Percentiles rank a stretch among this genome's conserved stretches.
Conservation (phyloP, 768 basidiomycete genomes). For the Astraeus odoratus region DNA sequence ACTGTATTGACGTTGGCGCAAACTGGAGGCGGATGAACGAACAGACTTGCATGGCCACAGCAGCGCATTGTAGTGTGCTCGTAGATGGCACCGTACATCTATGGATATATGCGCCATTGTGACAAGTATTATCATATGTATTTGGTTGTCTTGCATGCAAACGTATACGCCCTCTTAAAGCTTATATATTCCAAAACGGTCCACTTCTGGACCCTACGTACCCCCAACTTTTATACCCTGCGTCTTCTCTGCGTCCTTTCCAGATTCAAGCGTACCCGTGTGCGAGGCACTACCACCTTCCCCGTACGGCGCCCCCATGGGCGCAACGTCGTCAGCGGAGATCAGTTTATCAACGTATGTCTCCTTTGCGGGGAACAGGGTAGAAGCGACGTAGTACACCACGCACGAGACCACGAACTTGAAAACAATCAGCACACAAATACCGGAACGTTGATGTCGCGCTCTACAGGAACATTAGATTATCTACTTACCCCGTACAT, state of each 20-base stretch:
- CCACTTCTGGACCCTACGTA: too few relatives aligned
- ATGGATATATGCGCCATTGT: too few relatives aligned
- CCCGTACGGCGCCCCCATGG: background rate
- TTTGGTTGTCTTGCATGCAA: too few relatives aligned
- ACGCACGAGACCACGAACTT: conserved; percentile 20
- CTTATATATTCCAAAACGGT: too few relatives aligned
- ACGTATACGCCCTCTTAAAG: too few relatives aligned
- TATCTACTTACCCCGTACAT: conserved; percentile 57
- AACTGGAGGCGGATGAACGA: too few relatives aligned
- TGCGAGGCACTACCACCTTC: background rate
- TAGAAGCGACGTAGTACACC: conserved; percentile 22
- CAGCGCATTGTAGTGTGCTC: too few relatives aligned
- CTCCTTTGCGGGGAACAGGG: conserved; percentile 18
- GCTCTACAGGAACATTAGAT: background rate
- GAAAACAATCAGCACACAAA: background rate
- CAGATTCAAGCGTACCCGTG: background rate
- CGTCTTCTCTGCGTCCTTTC: background rate
- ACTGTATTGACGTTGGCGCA: too few relatives aligned
- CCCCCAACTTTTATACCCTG: background rate
- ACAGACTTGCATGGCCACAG: too few relatives aligned
- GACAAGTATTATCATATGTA: too few relatives aligned
- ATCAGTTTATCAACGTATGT: conserved; percentile 22
- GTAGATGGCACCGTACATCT: too few relatives aligned
- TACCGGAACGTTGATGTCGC: conserved; percentile 6
- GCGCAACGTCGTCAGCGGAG: conserved; percentile 12